Base-by-base conservation (phyloP, 2,329 filamentous ascomycete species). In the Pestalotiopsis sp. region DNA sequence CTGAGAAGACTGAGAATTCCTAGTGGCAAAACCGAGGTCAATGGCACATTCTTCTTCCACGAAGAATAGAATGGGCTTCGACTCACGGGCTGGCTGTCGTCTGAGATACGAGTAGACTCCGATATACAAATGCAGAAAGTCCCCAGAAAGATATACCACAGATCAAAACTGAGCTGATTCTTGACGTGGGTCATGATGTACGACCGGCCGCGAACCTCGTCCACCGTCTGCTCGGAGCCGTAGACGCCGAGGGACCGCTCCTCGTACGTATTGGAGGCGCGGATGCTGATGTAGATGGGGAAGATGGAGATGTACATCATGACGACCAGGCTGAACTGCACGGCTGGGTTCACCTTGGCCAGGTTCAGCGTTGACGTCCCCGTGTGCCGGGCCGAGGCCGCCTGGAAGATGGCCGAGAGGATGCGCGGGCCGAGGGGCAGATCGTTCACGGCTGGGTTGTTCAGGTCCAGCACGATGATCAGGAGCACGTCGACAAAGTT, bases 251-350 rank as follows among this genome's bases (percentile, higher is more conserved):
- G 79, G 1, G 84, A 86, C 5, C 85, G 81, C 72, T 90, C 87
- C 78, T 90, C 87, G 73, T 90, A 90, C 25, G 88, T 85, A 74
- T 90, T 90, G 14, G 87, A 88, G 72, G 87, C 85, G 5, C 87
- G 82, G 72, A 87, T 82, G 0, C 82, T 83, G 68, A 87, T 84
- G 52, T 82, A 81, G n/a, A 86, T 79, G 0, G 85, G 85, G 62
- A 84, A 86, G 11, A 81, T 82, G 0, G 83, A 83, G 63, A 87
- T 84, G 65, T 77, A 76, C 89, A 91, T 91, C 89, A 91, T 90
- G 59, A 89, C 83, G 0, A 90, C 80, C 68, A 89, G 86, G 41
- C 88, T 84, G 45, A 90, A 83, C 69, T 89, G 88, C 0, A 89
- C 83, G 2, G 82, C 84, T 4, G 88, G 86, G 49, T 84, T 86